These are phyloP conservation scores for Bolboschoenoplectus hybrid DNA, from an alignment of 202 grass and related monocot genomes.

Conservation along the genomic window DNA sequence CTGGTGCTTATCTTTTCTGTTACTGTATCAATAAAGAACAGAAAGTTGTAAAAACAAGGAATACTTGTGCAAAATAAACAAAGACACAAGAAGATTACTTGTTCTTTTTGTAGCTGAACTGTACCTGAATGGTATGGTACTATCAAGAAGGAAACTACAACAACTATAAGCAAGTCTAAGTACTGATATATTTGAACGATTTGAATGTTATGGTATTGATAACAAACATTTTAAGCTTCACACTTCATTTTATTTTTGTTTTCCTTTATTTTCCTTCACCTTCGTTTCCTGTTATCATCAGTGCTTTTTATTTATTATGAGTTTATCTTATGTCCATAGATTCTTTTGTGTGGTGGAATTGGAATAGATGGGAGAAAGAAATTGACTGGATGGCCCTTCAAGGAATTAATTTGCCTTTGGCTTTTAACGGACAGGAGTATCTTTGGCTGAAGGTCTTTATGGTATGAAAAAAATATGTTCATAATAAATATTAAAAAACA, in stretches of 20 bases:
- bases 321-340: slow-evolving; percentile 61
- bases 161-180: background rate
- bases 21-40: background rate
- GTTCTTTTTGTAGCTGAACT: background rate
- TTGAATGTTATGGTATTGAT: slow-evolving; percentile 1
- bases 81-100: background rate
- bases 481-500: background rate
- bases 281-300: slow-evolving; percentile 29
- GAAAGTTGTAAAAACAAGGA: background rate
- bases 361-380: slow-evolving; percentile 98
- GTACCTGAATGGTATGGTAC: slow-evolving; percentile 1
- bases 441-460: slow-evolving; percentile 95
- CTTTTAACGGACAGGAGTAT: slow-evolving; percentile 94
- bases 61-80: slow-evolving; percentile 10
- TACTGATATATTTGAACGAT: background rate
- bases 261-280: background rate
- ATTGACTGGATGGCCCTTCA: slow-evolving; percentile 99
- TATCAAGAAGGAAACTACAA: background rate
- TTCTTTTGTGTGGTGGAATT: slow-evolving; percentile 94
- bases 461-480: slow-evolving; percentile 45
- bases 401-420: slow-evolving; percentile 98
- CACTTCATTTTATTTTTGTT: background rate
- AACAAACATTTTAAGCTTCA: background rate
- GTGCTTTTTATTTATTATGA: slow-evolving; percentile 44
- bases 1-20: background rate